phyloP scores from a whole-genome alignment of 352 stramenopile species.

The Phytopythium sindhum region DNA sequence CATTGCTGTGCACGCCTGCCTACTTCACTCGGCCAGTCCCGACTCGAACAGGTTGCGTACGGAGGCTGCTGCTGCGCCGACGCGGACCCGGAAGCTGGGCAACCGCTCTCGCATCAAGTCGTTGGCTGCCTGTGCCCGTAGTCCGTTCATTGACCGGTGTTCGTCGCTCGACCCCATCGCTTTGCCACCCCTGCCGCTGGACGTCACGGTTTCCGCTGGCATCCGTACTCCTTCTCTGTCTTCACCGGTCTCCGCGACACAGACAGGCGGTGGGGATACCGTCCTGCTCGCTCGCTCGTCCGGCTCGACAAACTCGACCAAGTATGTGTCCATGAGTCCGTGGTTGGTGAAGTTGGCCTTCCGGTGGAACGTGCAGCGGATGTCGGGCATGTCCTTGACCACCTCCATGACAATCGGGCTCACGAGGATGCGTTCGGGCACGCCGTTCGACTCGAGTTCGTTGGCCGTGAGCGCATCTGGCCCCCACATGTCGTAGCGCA shows the following conservation, averaged over 20 bases:
- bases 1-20: no score
- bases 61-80: constrained; percentile 3
- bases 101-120: background rate
- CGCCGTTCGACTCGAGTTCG: constrained; percentile 83
- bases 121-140: background rate
- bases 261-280: background rate
- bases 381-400: constrained; percentile 81
- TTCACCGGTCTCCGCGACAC: no score
- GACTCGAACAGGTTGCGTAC: constrained; percentile 7
- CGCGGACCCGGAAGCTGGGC: constrained; percentile 4
- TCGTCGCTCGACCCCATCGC: background rate
- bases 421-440: constrained; percentile 78
- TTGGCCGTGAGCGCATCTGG: constrained; percentile 81
- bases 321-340: constrained; percentile 80
- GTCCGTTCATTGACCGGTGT: background rate
- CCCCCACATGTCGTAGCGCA: constrained; percentile 90
- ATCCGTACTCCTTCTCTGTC: background rate
- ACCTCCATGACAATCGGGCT: constrained; percentile 78
- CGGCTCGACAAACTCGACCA: constrained; percentile 74
- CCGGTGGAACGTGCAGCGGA: constrained; percentile 79
- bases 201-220: background rate
- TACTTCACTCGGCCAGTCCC: no score
- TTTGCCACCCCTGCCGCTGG: background rate
- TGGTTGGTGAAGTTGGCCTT: constrained; percentile 82
- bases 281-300: constrained; percentile 5